Conservation (phyloP, 805 yeast genomes). For the Lachancea thermotolerans region DNA sequence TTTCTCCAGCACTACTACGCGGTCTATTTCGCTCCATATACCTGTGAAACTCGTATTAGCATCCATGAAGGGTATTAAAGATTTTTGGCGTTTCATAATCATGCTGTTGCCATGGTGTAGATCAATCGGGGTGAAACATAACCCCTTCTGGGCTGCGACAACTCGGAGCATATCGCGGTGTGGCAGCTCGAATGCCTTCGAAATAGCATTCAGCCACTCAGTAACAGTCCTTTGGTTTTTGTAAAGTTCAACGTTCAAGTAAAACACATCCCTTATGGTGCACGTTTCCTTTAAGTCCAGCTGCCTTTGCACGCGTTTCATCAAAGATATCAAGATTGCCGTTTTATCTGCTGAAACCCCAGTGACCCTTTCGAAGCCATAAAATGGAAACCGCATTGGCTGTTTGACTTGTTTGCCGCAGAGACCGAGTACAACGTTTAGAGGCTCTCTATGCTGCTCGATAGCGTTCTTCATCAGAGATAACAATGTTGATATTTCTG, state of each 20-base stretch:
- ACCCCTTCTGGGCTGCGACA: slow-evolving; percentile 57
- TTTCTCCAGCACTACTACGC: slow-evolving; percentile 43
- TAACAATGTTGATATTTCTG: slow-evolving; percentile 13
- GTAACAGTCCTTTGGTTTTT: slow-evolving; percentile 40
- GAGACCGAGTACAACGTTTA: slow-evolving; percentile 7
- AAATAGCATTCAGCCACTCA: slow-evolving; percentile 34
- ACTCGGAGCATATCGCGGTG: slow-evolving; percentile 29
- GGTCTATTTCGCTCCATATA: slow-evolving; percentile 1
- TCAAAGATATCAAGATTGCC: slow-evolving; percentile 15
- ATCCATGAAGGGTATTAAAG: slow-evolving; percentile 38
- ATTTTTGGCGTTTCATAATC: background rate
- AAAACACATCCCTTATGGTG: slow-evolving; percentile 50
- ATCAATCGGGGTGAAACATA: slow-evolving; percentile 19
- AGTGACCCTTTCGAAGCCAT: background rate
- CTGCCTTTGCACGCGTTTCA: slow-evolving; percentile 12
- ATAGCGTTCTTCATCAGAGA: slow-evolving; percentile 17
- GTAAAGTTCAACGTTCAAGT: slow-evolving; percentile 53
- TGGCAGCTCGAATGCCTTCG: slow-evolving; percentile 36
- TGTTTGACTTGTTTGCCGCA: background rate
- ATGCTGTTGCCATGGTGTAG: background rate
- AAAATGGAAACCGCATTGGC: slow-evolving; percentile 11
- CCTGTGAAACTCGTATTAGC: slow-evolving; percentile 3
- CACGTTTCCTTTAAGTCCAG: slow-evolving; percentile 8
- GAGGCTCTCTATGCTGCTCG: slow-evolving; percentile 18
- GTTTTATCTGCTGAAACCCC: slow-evolving; percentile 7